Evolutionary conservation across 1,139 yeast species (phyloP).

Genomic region (Taphrina sp.): DNA sequence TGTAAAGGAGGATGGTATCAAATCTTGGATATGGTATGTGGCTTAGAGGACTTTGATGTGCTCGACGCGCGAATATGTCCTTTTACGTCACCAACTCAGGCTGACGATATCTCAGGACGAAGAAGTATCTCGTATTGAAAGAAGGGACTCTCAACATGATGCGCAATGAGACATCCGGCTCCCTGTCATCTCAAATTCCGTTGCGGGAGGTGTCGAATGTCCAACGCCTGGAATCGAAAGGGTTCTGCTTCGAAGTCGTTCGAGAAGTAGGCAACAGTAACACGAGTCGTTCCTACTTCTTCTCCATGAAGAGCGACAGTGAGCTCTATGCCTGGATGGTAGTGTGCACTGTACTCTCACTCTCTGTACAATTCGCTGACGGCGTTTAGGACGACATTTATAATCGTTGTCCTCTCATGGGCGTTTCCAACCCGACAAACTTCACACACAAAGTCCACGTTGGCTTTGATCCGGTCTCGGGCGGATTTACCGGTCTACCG

Average conservation of each 20-base stretch:
- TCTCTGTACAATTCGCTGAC: not conserved
- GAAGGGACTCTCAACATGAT: constrained; percentile 74
- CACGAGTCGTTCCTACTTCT: constrained; percentile 53
- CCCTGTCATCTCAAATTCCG: constrained; percentile 47
- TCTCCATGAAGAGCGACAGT: constrained; percentile 72
- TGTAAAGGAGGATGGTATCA: constrained; percentile 75
- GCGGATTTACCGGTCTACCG: constrained; percentile 52
- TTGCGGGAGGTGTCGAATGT: constrained; percentile 58
- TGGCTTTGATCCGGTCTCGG: constrained; percentile 50
- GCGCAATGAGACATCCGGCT: constrained; percentile 56
- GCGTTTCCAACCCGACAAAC: constrained; percentile 49
- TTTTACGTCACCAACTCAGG: too few species aligned
- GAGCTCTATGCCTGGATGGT: constrained; percentile 92
- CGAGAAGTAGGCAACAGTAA: constrained; percentile 52
- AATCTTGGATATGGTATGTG: constrained; percentile 76
- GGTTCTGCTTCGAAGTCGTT: constrained; percentile 75
- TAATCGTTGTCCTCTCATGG: constrained; percentile 67
- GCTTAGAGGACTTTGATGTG: not conserved
- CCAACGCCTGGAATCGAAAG: constrained; percentile 62
- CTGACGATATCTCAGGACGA: constrained; percentile 48
- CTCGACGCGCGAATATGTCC: not conserved
- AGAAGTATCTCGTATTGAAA: constrained; percentile 71
- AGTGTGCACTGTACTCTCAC: constrained; percentile 60
- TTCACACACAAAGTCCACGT: constrained; percentile 50
- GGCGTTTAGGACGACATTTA: constrained; percentile 9